A percentile compares a stretch with the other conserved stretches of the same genome.
Evolutionary conservation across 352 stramenopile genomes (phyloP).

Genomic region (Blastocystis sp.): DNA sequence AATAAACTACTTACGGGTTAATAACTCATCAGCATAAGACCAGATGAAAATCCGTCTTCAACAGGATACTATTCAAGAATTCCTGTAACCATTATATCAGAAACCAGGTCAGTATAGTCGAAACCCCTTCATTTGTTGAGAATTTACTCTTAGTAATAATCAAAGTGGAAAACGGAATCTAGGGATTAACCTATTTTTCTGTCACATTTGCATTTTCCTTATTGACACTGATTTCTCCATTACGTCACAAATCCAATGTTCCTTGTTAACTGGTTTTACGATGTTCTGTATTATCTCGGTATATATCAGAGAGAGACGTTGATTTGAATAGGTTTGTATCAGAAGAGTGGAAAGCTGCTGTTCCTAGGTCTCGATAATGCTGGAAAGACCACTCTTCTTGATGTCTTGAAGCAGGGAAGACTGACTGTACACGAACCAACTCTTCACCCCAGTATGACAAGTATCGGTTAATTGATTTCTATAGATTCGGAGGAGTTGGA

Average conservation of each 20-base stretch:
- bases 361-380: conserved; percentile 99
- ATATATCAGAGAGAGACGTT: conserved; percentile 98
- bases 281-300: conserved; percentile 82
- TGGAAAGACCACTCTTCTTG: conserved; percentile 97
- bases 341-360: conserved; percentile 99
- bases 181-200: no score
- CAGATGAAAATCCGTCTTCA: no score
- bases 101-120: no score
- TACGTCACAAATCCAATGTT: conserved; percentile 76
- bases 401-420: conserved; percentile 98
- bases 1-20: no score
- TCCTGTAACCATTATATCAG: no score
- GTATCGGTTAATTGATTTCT: not conserved
- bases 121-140: no score
- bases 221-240: no score
- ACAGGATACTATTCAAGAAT: no score
- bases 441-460: conserved; percentile 82
- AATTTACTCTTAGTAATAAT: no score
- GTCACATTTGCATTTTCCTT: no score
- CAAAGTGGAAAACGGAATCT: no score
- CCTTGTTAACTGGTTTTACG: conserved; percentile 90
- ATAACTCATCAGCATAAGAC: no score
- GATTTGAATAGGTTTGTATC: conserved; percentile 87
- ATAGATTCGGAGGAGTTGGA: conserved; percentile 85
- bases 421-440: conserved; percentile 91